phyloP scores from a whole-genome alignment of 805 yeast species.

The Teunomyces panamensis region DNA sequence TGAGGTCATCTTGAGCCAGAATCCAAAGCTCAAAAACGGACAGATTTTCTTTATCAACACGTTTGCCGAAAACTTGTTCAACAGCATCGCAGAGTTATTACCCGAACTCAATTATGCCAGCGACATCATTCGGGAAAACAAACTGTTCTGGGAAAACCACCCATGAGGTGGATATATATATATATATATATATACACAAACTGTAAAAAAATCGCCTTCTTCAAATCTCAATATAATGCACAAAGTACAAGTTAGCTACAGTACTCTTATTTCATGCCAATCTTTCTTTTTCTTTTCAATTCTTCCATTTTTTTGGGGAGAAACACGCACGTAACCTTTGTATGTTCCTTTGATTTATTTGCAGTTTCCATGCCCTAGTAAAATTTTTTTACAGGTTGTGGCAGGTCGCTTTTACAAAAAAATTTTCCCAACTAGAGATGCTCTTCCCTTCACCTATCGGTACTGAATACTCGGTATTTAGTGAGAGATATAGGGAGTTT shows the following conservation, averaged over 20 bases:
- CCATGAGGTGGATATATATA: background rate
- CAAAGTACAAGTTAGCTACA: too few relatives aligned
- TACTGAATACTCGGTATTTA: slow-evolving; percentile 2
- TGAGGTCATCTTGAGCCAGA: slow-evolving; percentile 42
- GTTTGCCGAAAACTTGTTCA: slow-evolving; percentile 77
- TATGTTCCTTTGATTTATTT: too few relatives aligned
- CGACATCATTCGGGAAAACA: slow-evolving; percentile 52
- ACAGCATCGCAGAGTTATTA: slow-evolving; percentile 55
- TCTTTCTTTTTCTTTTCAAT: background rate
- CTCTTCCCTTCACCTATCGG: background rate
- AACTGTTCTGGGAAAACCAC: slow-evolving; percentile 48
- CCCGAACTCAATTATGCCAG: slow-evolving; percentile 60
- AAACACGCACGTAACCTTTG: too few relatives aligned
- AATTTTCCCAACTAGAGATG: background rate
- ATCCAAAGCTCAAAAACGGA: slow-evolving; percentile 58
- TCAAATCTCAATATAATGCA: too few relatives aligned
- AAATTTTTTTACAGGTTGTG: slow-evolving; percentile 1
- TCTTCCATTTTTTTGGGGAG: background rate
- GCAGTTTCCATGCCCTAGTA: background rate
- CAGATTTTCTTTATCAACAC: slow-evolving; percentile 81
- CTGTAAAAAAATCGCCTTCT: background rate
- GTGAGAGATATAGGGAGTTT: slow-evolving; percentile 1
- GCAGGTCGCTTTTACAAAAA: slow-evolving; percentile 1
- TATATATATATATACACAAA: background rate
- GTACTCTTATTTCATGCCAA: background rate